A percentile compares a stretch with the other conserved stretches of the same genome.
Evolutionary conservation across 2,329 filamentous ascomycete genomes (phyloP).

Genomic region (Chaetomium strumarium): DNA sequence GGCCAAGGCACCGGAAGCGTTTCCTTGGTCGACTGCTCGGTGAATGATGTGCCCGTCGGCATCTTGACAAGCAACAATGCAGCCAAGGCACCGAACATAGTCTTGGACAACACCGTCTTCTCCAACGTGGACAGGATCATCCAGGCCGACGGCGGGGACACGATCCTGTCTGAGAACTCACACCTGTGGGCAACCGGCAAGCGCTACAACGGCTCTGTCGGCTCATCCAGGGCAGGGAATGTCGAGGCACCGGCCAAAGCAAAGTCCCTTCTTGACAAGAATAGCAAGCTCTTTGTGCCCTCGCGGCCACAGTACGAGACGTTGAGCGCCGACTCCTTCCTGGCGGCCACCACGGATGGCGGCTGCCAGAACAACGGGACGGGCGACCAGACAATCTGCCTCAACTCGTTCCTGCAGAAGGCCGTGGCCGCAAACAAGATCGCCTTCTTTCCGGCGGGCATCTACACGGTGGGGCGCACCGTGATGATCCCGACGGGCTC

Average conservation of each 20-base stretch:
- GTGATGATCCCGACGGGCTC: slow-evolving; percentile 38
- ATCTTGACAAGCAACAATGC: too few species aligned
- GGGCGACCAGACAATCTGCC: neutral
- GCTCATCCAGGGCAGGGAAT: too few species aligned
- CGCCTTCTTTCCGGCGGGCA: slow-evolving; percentile 49
- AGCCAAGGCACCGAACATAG: too few species aligned
- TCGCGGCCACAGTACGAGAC: slow-evolving; percentile 57
- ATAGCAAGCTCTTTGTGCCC: slow-evolving; percentile 49
- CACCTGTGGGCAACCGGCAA: too few species aligned
- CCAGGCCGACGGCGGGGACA: too few species aligned
- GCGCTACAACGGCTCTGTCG: too few species aligned
- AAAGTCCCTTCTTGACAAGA: neutral
- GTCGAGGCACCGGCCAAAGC: neutral
- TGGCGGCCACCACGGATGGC: slow-evolving; percentile 31
- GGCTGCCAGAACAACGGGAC: slow-evolving; percentile 40
- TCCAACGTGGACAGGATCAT: too few species aligned
- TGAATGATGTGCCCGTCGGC: too few species aligned
- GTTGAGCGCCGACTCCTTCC: slow-evolving; percentile 49
- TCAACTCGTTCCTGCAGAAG: slow-evolving; percentile 48
- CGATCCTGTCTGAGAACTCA: too few species aligned
- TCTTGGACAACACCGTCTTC: too few species aligned
- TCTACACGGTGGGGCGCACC: slow-evolving; percentile 44
- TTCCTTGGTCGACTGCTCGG: too few species aligned
- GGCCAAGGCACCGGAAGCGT: too few species aligned
- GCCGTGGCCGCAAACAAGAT: slow-evolving; percentile 45